phyloP scores from a whole-genome alignment of 176 grass and related monocot species.

The Oropetium thomaeum region DNA sequence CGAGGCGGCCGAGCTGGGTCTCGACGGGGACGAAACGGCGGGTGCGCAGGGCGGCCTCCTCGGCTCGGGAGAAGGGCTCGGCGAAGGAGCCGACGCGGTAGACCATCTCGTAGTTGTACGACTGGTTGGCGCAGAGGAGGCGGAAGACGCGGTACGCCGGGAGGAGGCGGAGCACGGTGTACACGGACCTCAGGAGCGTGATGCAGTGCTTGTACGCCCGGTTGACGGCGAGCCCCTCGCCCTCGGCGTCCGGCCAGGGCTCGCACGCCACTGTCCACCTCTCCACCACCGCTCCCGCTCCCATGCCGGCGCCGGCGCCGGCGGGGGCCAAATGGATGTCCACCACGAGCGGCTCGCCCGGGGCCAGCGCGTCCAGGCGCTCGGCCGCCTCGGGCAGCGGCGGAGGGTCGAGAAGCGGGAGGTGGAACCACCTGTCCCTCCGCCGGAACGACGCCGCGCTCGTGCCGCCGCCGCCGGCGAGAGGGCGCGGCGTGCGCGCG shows the following conservation, averaged over 20 bases:
- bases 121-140: constrained; percentile 60
- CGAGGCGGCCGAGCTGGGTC: constrained; percentile 70
- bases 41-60: constrained; percentile 57
- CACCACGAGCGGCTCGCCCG: constrained; percentile 55
- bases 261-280: constrained; percentile 75
- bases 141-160: constrained; percentile 74
- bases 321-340: constrained; percentile 54
- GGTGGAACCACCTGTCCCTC: constrained; percentile 80
- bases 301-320: constrained; percentile 18
- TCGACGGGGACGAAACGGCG: constrained; percentile 63
- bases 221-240: constrained; percentile 54
- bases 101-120: constrained; percentile 88
- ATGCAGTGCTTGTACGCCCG: constrained; percentile 73
- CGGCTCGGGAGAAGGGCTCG: constrained; percentile 64
- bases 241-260: constrained; percentile 38
- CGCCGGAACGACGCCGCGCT: constrained; percentile 28
- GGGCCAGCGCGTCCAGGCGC: constrained; percentile 34
- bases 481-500: constrained; percentile 58
- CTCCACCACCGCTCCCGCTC: constrained; percentile 54
- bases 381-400: constrained; percentile 52
- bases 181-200: constrained; percentile 70
- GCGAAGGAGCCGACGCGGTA: constrained; percentile 62
- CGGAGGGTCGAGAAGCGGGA: constrained; percentile 55
- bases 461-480: constrained; percentile 11
- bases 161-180: constrained; percentile 62